A percentile compares a stretch with the other conserved stretches of the same genome.
Evolutionary conservation across 176 grass and related monocot species (phyloP).

Genomic region (Aegilops longissima): DNA sequence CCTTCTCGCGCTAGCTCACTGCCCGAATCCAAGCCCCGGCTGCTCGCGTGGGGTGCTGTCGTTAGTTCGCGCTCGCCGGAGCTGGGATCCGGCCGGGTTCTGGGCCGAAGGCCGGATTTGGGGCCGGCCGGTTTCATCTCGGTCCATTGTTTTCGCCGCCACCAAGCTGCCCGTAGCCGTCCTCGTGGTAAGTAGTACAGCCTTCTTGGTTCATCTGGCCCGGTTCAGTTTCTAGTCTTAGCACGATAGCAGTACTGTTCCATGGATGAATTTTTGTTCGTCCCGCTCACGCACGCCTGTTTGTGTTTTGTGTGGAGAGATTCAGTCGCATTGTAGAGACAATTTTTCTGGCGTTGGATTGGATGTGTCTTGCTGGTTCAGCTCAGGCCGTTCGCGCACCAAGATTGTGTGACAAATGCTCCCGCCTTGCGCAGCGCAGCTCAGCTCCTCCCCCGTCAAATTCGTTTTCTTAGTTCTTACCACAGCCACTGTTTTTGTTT

Average conservation of each 20-base stretch:
- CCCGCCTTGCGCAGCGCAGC: background rate
- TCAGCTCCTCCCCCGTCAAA: background rate
- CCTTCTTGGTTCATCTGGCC: background rate
- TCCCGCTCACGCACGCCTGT: background rate
- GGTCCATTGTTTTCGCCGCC: background rate
- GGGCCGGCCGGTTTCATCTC: background rate
- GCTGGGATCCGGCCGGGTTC: constrained; percentile 20
- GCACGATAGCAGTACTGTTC: background rate
- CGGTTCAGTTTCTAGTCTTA: background rate
- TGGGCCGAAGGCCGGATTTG: background rate
- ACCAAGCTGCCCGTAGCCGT: background rate
- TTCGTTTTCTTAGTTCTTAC: background rate
- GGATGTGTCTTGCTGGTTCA: background rate
- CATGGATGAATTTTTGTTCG: background rate
- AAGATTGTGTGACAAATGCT: background rate
- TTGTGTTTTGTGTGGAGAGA: background rate
- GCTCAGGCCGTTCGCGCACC: background rate
- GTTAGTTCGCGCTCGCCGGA: background rate
- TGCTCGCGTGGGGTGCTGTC: background rate
- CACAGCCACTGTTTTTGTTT: background rate
- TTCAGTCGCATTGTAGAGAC: background rate
- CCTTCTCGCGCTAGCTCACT: background rate
- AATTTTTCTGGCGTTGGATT: background rate
- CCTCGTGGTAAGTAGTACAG: background rate
- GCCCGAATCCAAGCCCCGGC: background rate